Evolutionary conservation across 2,329 filamentous ascomycete species (phyloP).

Genomic region (Cladosporium sp.): DNA sequence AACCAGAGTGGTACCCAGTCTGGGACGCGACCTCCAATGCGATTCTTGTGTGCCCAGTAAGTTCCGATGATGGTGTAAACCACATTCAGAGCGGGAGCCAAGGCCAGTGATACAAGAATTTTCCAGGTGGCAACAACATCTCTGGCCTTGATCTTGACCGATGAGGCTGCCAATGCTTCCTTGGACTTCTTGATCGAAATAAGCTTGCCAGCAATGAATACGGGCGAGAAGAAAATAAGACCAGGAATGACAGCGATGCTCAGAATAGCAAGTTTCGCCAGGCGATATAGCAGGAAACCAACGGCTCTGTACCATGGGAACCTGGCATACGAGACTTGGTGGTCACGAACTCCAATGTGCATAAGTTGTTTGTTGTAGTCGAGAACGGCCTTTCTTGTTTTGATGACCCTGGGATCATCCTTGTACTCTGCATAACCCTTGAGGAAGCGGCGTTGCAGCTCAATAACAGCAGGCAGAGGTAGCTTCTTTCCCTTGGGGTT

Average conservation of each 20-base stretch:
- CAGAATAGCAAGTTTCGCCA: conserved; percentile 74
- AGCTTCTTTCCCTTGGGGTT: conserved; percentile 93
- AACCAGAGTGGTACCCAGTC: conserved; percentile 77
- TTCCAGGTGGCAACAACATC: conserved; percentile 97
- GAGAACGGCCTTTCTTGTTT: conserved; percentile 72
- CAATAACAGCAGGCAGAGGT: conserved; percentile 86
- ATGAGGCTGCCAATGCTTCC: conserved; percentile 79
- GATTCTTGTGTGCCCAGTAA: conserved; percentile 76
- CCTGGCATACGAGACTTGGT: conserved; percentile 89
- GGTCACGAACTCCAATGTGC: conserved; percentile 84
- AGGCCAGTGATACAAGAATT: conserved; percentile 79
- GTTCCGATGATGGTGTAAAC: conserved; percentile 75
- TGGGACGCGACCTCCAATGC: conserved; percentile 79
- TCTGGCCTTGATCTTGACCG: conserved; percentile 82
- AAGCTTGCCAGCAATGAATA: conserved; percentile 80
- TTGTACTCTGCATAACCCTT: conserved; percentile 92
- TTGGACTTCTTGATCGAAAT: conserved; percentile 81
- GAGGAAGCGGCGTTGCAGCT: conserved; percentile 87
- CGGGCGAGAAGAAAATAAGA: conserved; percentile 80
- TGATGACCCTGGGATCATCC: conserved; percentile 78
- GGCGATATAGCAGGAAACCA: conserved; percentile 74
- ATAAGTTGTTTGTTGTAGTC: conserved; percentile 85
- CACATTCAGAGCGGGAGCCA: conserved; percentile 79
- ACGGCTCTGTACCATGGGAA: conserved; percentile 77
- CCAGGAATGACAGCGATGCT: conserved; percentile 82